Evolutionary conservation across 768 basidiomycete species (phyloP).

Genomic region (Suillus placidus): DNA sequence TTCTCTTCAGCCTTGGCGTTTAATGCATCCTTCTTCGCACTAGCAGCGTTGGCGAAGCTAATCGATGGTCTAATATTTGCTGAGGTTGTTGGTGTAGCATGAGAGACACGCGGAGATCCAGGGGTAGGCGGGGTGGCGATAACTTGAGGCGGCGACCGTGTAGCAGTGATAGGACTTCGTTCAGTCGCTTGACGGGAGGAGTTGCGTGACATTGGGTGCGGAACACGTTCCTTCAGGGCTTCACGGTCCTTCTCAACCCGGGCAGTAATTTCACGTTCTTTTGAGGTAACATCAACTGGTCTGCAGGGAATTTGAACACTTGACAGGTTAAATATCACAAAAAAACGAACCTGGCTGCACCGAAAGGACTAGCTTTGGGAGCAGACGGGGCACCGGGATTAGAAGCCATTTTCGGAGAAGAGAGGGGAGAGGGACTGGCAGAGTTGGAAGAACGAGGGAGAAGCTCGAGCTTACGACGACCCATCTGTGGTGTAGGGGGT

Average conservation of each 20-base stretch:
- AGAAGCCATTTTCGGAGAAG: slow-evolving; percentile 73
- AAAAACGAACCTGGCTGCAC: slow-evolving; percentile 69
- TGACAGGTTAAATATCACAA: neutral
- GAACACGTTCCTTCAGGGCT: slow-evolving; percentile 36
- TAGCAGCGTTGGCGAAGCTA: slow-evolving; percentile 82
- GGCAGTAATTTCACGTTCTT: slow-evolving; percentile 75
- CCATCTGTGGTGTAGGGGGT: slow-evolving; percentile 80
- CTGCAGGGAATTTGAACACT: slow-evolving; percentile 39
- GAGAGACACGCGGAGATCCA: slow-evolving; percentile 28
- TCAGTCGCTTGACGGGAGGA: slow-evolving; percentile 51
- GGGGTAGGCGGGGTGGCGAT: slow-evolving; percentile 11
- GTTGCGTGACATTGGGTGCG: slow-evolving; percentile 51
- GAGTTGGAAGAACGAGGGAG: slow-evolving; percentile 79
- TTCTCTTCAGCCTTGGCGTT: slow-evolving; percentile 18
- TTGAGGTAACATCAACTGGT: slow-evolving; percentile 80
- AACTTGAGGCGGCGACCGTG: slow-evolving; percentile 36
- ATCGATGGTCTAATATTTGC: slow-evolving; percentile 70
- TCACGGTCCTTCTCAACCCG: slow-evolving; percentile 70
- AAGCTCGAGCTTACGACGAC: slow-evolving; percentile 81
- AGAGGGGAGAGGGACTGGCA: slow-evolving; percentile 70
- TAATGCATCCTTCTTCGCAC: slow-evolving; percentile 31
- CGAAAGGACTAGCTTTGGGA: slow-evolving; percentile 78
- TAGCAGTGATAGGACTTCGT: slow-evolving; percentile 36
- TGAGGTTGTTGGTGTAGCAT: slow-evolving; percentile 35
- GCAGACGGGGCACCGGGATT: slow-evolving; percentile 41